Evolutionary conservation across 78 protist species (phyloP).

Genomic region (Creolimax fragrantissima): DNA sequence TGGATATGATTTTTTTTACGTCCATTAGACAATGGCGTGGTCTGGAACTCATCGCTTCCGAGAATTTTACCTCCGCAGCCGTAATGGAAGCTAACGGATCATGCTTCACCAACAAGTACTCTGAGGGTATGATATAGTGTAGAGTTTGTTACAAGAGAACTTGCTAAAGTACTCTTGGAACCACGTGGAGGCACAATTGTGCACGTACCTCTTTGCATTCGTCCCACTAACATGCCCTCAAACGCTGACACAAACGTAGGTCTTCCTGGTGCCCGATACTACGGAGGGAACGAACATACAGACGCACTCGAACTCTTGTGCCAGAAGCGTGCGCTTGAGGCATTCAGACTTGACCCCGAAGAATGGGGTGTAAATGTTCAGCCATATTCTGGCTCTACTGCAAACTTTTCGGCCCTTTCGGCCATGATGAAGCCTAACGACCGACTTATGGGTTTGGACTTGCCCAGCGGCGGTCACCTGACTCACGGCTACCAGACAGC

Average conservation of each 20-base stretch:
- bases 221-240: neutral
- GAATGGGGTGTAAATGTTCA: constrained; percentile 99
- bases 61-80: constrained; percentile 94
- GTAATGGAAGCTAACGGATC: constrained; percentile 96
- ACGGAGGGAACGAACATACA: constrained; percentile 50
- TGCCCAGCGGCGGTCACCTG: constrained; percentile 87
- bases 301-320: constrained; percentile 73
- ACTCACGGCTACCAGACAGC: constrained; percentile 94
- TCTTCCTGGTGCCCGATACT: constrained; percentile 54
- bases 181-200: too few relatives aligned
- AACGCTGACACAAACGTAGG: constrained; percentile 15
- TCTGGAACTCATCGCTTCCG: constrained; percentile 96
- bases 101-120: constrained; percentile 96
- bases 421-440: constrained; percentile 93
- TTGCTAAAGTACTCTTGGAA: too few relatives aligned
- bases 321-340: constrained; percentile 86
- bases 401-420: constrained; percentile 90
- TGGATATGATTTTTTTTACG: neutral
- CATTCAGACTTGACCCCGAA: constrained; percentile 69
- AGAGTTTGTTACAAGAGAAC: too few relatives aligned
- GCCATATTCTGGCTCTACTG: constrained; percentile 77
- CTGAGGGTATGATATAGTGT: constrained; percentile 84
- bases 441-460: constrained; percentile 97
- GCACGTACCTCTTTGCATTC: constrained; percentile 41
- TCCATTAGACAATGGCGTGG: constrained; percentile 80